Base-by-base conservation (phyloP, 2,329 filamentous ascomycete species). In the Rhynchosporium secalis region DNA sequence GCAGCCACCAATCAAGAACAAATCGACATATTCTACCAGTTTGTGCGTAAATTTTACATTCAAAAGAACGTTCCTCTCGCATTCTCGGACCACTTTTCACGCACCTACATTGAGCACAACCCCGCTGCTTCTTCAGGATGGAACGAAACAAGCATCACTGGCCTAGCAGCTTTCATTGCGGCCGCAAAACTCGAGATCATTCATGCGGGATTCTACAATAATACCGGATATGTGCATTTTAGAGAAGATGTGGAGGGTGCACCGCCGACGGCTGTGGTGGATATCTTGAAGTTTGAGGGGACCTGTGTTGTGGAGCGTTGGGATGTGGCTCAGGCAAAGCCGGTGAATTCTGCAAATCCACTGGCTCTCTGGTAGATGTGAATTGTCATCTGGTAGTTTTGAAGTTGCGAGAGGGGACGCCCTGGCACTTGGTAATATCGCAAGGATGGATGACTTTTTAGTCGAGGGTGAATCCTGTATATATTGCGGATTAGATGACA, bases 281-380 rank as follows among this genome's bases (percentile, higher is more conserved):
- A 70, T 49, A 60, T 69, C 12, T 66, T 64, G 45, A 29, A 63
- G 13, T 63, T 69, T 31, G 58, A 69, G 2, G 67, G 68, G 15
- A 65, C 56, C 5, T 70, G 67, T 46, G 63, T 70, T 45, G 57
- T 62, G 41, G 68, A 69, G 58, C 68, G 69, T 61, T 69, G 68
- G 67, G 67, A 70, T 64, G 61, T 70, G 12, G 45, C 58, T 31
- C 58, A 67, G 48, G n/a, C 57, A 13, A 49, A 52, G 40, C 68
- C 66, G 6, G 62, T 48, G 36, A 64, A 70, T 48, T 54, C 67
- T 0, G 67, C 62, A 12, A 69, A 69, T 33, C 65, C 66, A 15
- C 56, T 68, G 43, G 67, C 67, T 7, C 49, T 70, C 56, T 70
- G 65, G 40, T 68, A 61, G 46, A 29, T 20, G 3, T 36, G n/a